A percentile compares a stretch with the other conserved stretches of the same genome.
phyloP scores from a whole-genome alignment of 2,329 filamentous ascomycete species.

The Diaporthe amygdali region DNA sequence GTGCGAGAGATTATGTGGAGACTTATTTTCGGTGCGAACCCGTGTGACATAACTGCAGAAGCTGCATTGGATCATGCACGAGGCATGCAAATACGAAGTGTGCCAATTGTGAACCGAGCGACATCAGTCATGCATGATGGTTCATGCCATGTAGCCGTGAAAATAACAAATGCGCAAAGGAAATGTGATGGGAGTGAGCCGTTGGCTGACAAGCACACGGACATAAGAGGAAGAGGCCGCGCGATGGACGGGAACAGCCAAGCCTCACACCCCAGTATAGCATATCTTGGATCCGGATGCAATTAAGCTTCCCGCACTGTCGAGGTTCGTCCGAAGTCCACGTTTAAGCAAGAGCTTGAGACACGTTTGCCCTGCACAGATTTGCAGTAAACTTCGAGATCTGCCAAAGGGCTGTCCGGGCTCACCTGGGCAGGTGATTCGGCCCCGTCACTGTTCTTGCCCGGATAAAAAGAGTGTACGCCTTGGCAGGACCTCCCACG shows the following conservation, averaged over 20 bases:
- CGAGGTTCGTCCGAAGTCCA: slow-evolving; percentile 11
- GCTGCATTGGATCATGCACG: neutral
- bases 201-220: neutral
- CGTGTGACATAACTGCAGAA: neutral
- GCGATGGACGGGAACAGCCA: neutral
- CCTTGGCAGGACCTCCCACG: neutral
- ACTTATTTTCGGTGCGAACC: neutral
- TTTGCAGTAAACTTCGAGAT: neutral
- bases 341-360: neutral
- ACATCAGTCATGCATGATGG: neutral
- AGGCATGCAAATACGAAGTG: neutral
- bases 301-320: slow-evolving; percentile 7
- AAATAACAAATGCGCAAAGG: neutral
- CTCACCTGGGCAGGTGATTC: neutral
- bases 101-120: too few species aligned
- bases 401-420: neutral
- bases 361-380: neutral
- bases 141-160: neutral
- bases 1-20: neutral
- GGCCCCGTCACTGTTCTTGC: neutral
- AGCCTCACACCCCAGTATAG: neutral
- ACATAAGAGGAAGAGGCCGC: neutral
- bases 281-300: neutral
- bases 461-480: neutral
- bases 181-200: neutral